These are phyloP conservation scores for Diaporthe destruens DNA, from an alignment of 2,329 filamentous ascomycete species.

Conservation along the genomic window DNA sequence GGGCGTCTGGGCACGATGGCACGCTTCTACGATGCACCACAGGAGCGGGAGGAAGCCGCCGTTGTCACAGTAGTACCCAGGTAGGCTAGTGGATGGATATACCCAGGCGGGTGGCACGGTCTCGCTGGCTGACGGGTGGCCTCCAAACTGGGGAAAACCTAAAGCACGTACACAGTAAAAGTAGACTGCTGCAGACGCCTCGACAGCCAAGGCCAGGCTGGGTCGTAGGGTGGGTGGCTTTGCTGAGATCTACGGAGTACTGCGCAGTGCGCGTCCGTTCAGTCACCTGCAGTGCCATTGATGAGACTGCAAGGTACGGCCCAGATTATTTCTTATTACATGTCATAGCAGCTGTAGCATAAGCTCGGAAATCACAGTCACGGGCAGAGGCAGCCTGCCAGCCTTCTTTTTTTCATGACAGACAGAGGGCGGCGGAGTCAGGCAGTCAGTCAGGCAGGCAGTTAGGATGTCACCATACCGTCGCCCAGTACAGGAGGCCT, in stretches of 20 bases:
- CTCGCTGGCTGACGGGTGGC: conserved; percentile 13
- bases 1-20: neutral
- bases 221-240: conserved; percentile 16
- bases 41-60: conserved; percentile 30
- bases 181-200: conserved; percentile 25
- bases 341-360: conserved; percentile 5
- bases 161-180: neutral
- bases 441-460: neutral
- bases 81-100: neutral
- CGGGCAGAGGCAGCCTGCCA: conserved; percentile 22
- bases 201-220: neutral
- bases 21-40: neutral
- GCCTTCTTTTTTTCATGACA: conserved; percentile 19
- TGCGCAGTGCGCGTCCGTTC: neutral
- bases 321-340: neutral
- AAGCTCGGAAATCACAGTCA: conserved; percentile 13
- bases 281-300: neutral
- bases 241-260: neutral
- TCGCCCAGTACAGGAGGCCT: too few species aligned
- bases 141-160: conserved; percentile 33
- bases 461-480: too few species aligned
- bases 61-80: neutral
- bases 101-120: neutral
- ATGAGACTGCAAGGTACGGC: conserved; percentile 2
- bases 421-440: too few species aligned